Base-by-base conservation (phyloP, 345 rosid species). In the Salix arbutifolia region DNA sequence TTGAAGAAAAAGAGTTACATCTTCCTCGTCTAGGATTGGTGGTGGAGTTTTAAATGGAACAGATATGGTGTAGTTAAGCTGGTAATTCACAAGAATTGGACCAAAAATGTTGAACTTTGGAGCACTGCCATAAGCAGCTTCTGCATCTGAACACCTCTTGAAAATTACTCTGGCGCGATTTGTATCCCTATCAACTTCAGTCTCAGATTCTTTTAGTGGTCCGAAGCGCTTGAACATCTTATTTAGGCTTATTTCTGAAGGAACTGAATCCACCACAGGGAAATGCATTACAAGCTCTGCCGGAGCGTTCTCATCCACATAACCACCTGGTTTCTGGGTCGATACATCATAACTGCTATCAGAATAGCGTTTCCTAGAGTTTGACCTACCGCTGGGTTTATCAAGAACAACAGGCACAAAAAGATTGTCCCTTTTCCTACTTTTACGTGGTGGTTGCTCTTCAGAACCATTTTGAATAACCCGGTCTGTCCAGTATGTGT, bases 401-500 rank as follows among this genome's bases (percentile, higher is more conserved):
- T 71, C 88, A 40, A 82, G 80, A 23, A 84, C 87, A 73, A 85
- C 86, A 4, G 93, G 91, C 77, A 90, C 87, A 79, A 85, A 52
- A 62, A 83, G 86, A 83, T 87, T 83, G 25, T 84, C 88, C 42
- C 78, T 81, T 81, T 76, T 85, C 30, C 73, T 76, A 75, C 82
- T 88, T 66, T 78, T 85, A 56, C 82, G 79, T 30, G 83, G 35
- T 75, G 85, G 89, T 60, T 89, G 93, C 90, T 90, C 98, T 79
- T 89, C 97, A n/a, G 90, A 88, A 60, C 97, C 96, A 84, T 95
- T 93, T 78, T 90, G 89, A 50, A 95, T 88, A 73, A 93, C 85
- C 76, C 92, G 88, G 86, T 93, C 94, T 52, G 96, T 95, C 99
- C 99, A 95, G 69, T 91, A 95, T 72, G 97, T 91, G 79, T 95